These are phyloP conservation scores for Pseudogymnoascus sp. DNA, from an alignment of 2,329 filamentous ascomycete species.

Conservation along the genomic window DNA sequence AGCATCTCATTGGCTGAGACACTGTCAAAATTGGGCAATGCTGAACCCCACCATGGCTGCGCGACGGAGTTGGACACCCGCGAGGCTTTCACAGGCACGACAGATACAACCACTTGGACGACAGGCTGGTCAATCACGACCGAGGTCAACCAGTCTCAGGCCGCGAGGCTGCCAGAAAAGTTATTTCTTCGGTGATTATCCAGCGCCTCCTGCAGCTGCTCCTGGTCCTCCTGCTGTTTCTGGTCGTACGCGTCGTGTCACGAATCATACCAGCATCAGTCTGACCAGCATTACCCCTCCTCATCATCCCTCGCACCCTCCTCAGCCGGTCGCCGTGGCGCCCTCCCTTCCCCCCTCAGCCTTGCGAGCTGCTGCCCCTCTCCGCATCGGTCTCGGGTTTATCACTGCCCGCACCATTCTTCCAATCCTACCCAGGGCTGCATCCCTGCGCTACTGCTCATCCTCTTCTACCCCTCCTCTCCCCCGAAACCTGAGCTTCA, in stretches of 20 bases:
- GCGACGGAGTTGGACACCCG: slow-evolving; percentile 11
- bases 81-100: slow-evolving; percentile 1
- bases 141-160: slow-evolving; percentile 7
- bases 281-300: slow-evolving; percentile 5
- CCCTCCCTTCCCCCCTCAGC: background rate
- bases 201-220: slow-evolving; percentile 2
- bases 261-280: background rate
- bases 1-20: slow-evolving; percentile 7
- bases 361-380: slow-evolving; percentile 10
- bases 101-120: slow-evolving; percentile 1
- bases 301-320: background rate
- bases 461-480: slow-evolving; percentile 3
- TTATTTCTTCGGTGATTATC: slow-evolving; percentile 7
- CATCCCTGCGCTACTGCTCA: slow-evolving; percentile 10
- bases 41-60: slow-evolving; percentile 10
- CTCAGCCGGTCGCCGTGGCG: background rate
- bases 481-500: slow-evolving; percentile 1
- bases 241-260: background rate
- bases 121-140: background rate
- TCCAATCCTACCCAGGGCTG: background rate
- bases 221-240: background rate
- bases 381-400: slow-evolving; percentile 6
- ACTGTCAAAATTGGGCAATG: slow-evolving; percentile 1
- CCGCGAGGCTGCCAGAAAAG: slow-evolving; percentile 9
- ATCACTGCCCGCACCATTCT: slow-evolving; percentile 7